Evolutionary conservation across 441 rosid species (phyloP).

Genomic region (Euphorbia schlechtendalii): DNA sequence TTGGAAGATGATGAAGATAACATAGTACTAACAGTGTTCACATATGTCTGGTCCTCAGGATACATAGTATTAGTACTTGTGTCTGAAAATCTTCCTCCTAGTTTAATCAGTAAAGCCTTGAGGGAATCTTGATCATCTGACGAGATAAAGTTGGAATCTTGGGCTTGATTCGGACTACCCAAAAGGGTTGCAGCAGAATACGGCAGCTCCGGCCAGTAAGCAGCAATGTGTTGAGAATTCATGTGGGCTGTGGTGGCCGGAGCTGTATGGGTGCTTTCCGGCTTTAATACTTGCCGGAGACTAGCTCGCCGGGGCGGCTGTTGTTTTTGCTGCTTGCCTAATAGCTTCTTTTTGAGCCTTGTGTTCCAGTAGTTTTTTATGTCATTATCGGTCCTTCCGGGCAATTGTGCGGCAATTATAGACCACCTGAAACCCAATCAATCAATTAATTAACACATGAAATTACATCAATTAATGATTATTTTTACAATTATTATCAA

Average conservation of each 20-base stretch:
- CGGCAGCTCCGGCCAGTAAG: constrained; percentile 46
- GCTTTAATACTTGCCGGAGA: neutral
- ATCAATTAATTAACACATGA: constrained; percentile 31
- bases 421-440: constrained; percentile 25
- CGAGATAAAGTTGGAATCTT: neutral
- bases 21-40: constrained; percentile 10
- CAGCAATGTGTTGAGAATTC: constrained; percentile 14
- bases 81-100: constrained; percentile 39
- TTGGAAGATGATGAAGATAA: constrained; percentile 17
- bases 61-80: constrained; percentile 14
- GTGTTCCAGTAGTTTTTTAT: constrained; percentile 36
- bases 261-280: constrained; percentile 19
- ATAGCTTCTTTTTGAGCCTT: constrained; percentile 38
- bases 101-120: no score
- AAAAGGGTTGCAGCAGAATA: constrained; percentile 9
- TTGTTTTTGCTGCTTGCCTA: constrained; percentile 62
- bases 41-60: constrained; percentile 26
- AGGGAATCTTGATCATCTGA: no score
- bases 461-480: constrained; percentile 11
- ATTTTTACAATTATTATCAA: neutral
- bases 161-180: neutral
- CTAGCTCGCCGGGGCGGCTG: constrained; percentile 7
- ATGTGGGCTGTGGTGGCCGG: constrained; percentile 13
- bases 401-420: constrained; percentile 31
- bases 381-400: constrained; percentile 36